Base-by-base conservation (phyloP, 495 filamentous ascomycete genomes). In the Xylaria venustula region DNA sequence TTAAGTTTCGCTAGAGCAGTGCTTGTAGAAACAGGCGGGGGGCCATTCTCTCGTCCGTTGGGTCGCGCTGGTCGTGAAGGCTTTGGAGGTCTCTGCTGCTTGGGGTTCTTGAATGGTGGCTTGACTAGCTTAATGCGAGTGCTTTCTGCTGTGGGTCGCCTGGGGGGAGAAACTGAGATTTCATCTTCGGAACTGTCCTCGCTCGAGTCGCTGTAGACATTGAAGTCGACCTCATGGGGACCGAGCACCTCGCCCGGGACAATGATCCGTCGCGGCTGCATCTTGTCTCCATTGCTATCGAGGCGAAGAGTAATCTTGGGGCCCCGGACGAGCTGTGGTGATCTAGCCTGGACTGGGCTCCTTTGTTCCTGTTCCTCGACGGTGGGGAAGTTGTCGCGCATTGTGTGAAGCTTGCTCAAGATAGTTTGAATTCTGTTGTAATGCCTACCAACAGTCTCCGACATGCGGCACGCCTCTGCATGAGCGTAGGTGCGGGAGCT, bases 381-480 rank as follows among this genome's bases (percentile, higher is more conserved):
- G 1, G 75, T 60, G 26, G 81, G 80, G 51, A 75, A 83, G 40
- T 83, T 79, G 36, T 81, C 74, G 30, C 84, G 86, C 65, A 97
- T 86, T 1, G 85, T 85, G 64, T 92, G 79, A 14, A 98, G 85
- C 75, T 97, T 97, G 54, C 84, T 79, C 7, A 87, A 85, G 63
- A 98, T 96, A 41, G 83, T 88, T 60, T 80, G 85, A 54, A 91
- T 78, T 26, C 92, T 87, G 66, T 85, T 86, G 68, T 87, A 85
- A 73, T 97, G 92, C 48, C 91, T 85, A 66, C 90, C 83, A 15
- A 95, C 74, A 54, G 81, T 85, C 54, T 96, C 89, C 67, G 86
- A 83, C 64, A 97, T 83, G 54, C 93, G 87, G 67, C 82, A 78
- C 7, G 94, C 89, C 72, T 98, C 94, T 41, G 90, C 92, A 64